Base-by-base conservation (phyloP, 306 rosid genomes). In the Cyamopsis tetragonoloba region DNA sequence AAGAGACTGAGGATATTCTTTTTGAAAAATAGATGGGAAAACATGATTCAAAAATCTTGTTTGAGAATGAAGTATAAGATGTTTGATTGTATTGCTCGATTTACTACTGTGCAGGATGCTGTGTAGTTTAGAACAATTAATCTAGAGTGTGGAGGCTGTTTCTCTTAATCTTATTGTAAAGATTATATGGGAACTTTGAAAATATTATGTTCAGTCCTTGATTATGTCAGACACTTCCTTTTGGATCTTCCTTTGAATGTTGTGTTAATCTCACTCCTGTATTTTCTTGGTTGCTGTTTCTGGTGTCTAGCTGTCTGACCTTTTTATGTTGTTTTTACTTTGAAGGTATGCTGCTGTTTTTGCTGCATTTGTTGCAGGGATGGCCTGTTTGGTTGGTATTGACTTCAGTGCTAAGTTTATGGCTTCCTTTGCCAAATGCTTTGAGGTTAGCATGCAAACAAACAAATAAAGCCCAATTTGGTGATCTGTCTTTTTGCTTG, bases 331-430 rank as follows among this genome's bases (percentile, higher is more conserved):
- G 66, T 30, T 68, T 66, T 41, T 38, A 27, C 38, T 72, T 66
- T 79, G 75, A 54, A 93, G 98, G 86, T 85, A 87, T 84, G 97
- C 98, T 80, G 96, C 96, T 42, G 83, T 86, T 48, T 93, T 93
- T 68, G 91, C 90, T 35, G 85, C 98, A 24, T 86, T 88, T 80
- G 97, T 93, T 66, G 95, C 96, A 12, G 97, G 96, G 57, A 84
- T 88, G 88, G 81, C 96, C 50, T 84, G 96, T 75, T 71, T 82
- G 63, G 85, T 86, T 23, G 98, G 98, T 80, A 65, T 77, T 24
- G 91, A 93, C 73, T 89, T 88, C 37, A 73, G 96, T 35, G 97
- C 97, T 15, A 87, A 81, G 80, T 77, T 93, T 81, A 59, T 88
- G 91, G 90, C 89, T 43, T 83, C 93, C 54, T 82, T 89, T 81